Percentiles rank a stretch among this genome's conserved stretches.
phyloP scores from a whole-genome alignment of 2,329 filamentous ascomycete genomes.

The Chalaropsis ovoidea region DNA sequence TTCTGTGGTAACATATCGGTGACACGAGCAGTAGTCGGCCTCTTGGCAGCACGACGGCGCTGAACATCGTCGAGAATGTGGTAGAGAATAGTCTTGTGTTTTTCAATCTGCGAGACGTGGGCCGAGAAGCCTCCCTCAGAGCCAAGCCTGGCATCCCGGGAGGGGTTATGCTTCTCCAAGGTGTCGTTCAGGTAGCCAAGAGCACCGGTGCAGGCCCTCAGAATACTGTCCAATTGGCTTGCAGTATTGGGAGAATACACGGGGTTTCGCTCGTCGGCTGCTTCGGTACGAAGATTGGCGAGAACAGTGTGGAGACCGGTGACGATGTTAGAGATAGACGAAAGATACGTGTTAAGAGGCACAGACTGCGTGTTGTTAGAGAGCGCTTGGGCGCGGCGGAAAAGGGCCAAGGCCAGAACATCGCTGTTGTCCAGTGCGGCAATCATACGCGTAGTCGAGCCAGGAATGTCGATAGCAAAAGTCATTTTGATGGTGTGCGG shows the following conservation, averaged over 20 bases:
- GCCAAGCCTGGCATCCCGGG: slow-evolving; percentile 26
- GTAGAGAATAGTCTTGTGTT: slow-evolving; percentile 45
- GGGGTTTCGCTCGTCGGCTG: slow-evolving; percentile 46
- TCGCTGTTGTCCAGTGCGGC: slow-evolving; percentile 47
- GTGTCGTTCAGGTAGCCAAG: slow-evolving; percentile 46
- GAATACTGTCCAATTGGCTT: slow-evolving; percentile 42
- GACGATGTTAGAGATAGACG: slow-evolving; percentile 40
- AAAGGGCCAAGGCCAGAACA: slow-evolving; percentile 46
- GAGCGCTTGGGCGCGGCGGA: slow-evolving; percentile 41
- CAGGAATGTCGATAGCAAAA: slow-evolving; percentile 25
- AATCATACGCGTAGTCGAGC: slow-evolving; percentile 26
- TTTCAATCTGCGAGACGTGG: slow-evolving; percentile 36
- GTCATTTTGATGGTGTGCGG: slow-evolving; percentile 13
- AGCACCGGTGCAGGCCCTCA: slow-evolving; percentile 46
- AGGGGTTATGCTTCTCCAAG: slow-evolving; percentile 38
- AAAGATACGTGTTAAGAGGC: slow-evolving; percentile 31
- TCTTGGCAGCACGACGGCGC: slow-evolving; percentile 39
- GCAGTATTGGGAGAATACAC: slow-evolving; percentile 39
- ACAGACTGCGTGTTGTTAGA: slow-evolving; percentile 32
- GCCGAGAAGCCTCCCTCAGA: slow-evolving; percentile 27
- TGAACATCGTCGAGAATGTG: slow-evolving; percentile 50
- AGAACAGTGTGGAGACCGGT: slow-evolving; percentile 46
- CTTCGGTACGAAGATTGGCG: slow-evolving; percentile 48
- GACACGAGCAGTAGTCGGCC: slow-evolving; percentile 30
- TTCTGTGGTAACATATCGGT: slow-evolving; percentile 37